phyloP scores from a whole-genome alignment of 225 moss, liverwort and hornwort species.

The Anthoceros angustus region DNA sequence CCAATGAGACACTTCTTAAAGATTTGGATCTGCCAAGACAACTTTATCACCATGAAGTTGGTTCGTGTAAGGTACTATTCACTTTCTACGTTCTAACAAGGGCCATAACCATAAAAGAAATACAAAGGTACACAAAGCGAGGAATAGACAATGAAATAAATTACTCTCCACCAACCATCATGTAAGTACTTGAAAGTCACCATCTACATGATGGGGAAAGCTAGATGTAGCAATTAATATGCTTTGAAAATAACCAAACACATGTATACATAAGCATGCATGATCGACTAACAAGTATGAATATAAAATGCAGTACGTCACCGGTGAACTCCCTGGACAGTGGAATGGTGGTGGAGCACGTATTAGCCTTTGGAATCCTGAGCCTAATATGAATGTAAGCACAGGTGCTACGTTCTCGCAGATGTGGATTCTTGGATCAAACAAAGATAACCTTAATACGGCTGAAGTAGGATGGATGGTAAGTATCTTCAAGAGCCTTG shows the following conservation, averaged over 20 bases:
- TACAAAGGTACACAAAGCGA: not conserved
- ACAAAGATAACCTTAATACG: not conserved
- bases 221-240: too few relatives aligned
- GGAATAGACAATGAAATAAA: not conserved
- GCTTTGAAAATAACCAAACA: not conserved
- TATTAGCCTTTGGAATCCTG: not conserved
- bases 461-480: not conserved
- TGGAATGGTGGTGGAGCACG: not conserved
- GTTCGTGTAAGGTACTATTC: not conserved
- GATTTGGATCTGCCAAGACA: not conserved
- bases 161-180: too few relatives aligned
- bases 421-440: not conserved
- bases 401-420: not conserved
- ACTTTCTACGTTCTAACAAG: not conserved
- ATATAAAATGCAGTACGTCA: not conserved
- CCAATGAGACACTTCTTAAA: not conserved
- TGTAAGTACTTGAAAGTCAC: too few relatives aligned
- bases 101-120: too few relatives aligned
- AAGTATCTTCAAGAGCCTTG: not conserved
- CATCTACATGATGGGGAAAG: too few relatives aligned
- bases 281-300: too few relatives aligned
- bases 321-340: not conserved
- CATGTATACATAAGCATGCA: not conserved
- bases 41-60: not conserved
- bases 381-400: not conserved